Conservation (phyloP, 345 rosid genomes). For the Acer negundo region DNA sequence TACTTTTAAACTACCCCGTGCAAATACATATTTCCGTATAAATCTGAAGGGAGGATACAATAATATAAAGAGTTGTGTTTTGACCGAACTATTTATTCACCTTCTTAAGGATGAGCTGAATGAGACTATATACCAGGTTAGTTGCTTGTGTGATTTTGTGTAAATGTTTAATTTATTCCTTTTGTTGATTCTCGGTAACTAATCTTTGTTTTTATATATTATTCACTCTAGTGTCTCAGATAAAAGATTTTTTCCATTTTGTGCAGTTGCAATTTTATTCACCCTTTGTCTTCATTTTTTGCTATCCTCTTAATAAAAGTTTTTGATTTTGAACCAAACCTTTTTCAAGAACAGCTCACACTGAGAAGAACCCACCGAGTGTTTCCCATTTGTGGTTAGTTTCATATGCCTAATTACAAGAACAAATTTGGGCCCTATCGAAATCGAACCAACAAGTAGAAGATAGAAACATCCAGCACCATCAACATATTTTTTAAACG, state of each 20-base stretch:
- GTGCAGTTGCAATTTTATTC: neutral
- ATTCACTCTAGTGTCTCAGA: neutral
- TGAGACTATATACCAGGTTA: conserved; percentile 90
- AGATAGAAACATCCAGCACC: neutral
- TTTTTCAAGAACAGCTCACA: neutral
- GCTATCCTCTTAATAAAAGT: too few species aligned
- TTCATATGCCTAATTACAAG: neutral
- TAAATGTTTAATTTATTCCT: neutral
- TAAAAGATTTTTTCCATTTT: neutral
- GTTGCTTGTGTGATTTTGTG: conserved; percentile 13
- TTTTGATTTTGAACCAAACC: too few species aligned
- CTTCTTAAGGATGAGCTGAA: conserved; percentile 95
- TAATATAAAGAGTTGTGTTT: conserved; percentile 63
- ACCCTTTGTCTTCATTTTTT: neutral
- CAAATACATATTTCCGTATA: conserved; percentile 78
- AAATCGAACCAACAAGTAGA: neutral
- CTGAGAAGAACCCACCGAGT: neutral
- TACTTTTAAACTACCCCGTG: conserved; percentile 85
- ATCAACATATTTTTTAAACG: neutral
- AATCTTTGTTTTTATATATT: conserved; percentile 15
- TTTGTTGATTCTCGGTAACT: neutral
- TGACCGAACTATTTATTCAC: conserved; percentile 78
- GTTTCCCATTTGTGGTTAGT: neutral
- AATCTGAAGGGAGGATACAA: conserved; percentile 80
- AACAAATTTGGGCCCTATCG: neutral